A percentile compares a stretch with the other conserved stretches of the same genome.
Evolutionary conservation across 352 stramenopile species (phyloP).

Genomic region (Phytopythium vexans): DNA sequence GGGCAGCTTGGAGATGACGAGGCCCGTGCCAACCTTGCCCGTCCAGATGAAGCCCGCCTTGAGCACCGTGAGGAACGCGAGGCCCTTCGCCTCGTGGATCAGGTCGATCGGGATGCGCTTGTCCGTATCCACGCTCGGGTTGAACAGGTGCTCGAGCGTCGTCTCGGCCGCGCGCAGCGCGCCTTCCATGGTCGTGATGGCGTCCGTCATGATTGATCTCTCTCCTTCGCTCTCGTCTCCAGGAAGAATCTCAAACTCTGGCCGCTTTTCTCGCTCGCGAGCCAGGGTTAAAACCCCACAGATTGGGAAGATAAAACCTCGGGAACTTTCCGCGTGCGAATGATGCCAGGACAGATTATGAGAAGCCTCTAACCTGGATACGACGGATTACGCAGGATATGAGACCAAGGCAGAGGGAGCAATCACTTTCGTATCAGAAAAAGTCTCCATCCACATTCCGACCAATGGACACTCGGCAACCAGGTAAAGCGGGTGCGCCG

Average conservation of each 20-base stretch:
- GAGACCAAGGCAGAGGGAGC: too few relatives aligned
- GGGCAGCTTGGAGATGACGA: slow-evolving; percentile 92
- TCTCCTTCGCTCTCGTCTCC: slow-evolving; percentile 1
- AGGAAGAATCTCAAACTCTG: too few relatives aligned
- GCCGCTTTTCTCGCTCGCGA: neutral
- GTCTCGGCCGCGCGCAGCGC: slow-evolving; percentile 88
- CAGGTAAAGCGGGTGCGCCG: too few relatives aligned
- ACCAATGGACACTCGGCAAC: too few relatives aligned
- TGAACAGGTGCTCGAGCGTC: slow-evolving; percentile 91
- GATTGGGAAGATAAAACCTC: neutral
- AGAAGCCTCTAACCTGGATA: neutral
- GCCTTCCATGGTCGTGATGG: slow-evolving; percentile 88
- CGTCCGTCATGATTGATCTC: slow-evolving; percentile 47
- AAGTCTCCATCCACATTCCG: too few relatives aligned
- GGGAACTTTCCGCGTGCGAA: too few relatives aligned
- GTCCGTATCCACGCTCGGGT: slow-evolving; percentile 81
- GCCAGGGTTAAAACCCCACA: neutral
- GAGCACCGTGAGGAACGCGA: slow-evolving; percentile 91
- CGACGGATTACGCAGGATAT: too few relatives aligned
- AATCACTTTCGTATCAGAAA: too few relatives aligned
- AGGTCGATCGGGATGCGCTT: slow-evolving; percentile 89
- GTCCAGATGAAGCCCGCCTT: slow-evolving; percentile 90
- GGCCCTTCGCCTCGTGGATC: slow-evolving; percentile 85
- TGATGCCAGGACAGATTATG: too few relatives aligned
- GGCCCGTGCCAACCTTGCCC: slow-evolving; percentile 82